Evolutionary conservation across 371 early-diverging fungal species (phyloP).

Genomic region (Dichotomocladium elegans): DNA sequence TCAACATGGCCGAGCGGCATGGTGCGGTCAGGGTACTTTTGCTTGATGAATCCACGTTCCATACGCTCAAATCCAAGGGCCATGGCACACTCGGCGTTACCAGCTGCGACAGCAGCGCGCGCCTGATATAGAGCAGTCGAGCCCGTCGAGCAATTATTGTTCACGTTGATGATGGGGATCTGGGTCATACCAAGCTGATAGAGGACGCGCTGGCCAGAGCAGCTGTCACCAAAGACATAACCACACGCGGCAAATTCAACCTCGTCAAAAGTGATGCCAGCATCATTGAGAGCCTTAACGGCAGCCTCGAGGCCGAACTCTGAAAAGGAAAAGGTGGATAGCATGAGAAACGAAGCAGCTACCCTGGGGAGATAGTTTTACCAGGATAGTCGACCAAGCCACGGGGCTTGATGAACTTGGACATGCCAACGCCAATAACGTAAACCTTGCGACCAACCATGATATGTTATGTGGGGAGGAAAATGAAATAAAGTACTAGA

Average conservation of each 20-base stretch:
- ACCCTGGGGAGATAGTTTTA: constrained; percentile 6
- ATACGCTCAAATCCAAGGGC: constrained; percentile 82
- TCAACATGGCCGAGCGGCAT: constrained; percentile 63
- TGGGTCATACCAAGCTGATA: constrained; percentile 71
- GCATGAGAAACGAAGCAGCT: neutral
- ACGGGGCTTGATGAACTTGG: constrained; percentile 63
- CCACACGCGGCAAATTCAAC: constrained; percentile 64
- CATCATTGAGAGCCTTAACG: constrained; percentile 74
- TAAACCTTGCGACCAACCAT: constrained; percentile 25
- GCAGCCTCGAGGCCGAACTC: constrained; percentile 73
- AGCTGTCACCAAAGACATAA: constrained; percentile 69
- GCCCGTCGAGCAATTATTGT: constrained; percentile 82
- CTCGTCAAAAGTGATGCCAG: constrained; percentile 61
- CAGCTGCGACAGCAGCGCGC: constrained; percentile 65
- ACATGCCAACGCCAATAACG: constrained; percentile 66
- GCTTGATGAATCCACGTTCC: constrained; percentile 57
- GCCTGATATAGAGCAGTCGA: constrained; percentile 74
- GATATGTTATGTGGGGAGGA: neutral
- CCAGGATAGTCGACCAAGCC: constrained; percentile 59
- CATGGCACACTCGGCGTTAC: constrained; percentile 69
- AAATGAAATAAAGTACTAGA: neutral
- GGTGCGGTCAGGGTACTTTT: constrained; percentile 62
- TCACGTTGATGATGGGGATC: constrained; percentile 66
- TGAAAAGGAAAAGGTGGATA: constrained; percentile 10
- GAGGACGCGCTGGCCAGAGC: constrained; percentile 74